phyloP scores from a whole-genome alignment of 345 rosid species.

The Brassica cretica region DNA sequence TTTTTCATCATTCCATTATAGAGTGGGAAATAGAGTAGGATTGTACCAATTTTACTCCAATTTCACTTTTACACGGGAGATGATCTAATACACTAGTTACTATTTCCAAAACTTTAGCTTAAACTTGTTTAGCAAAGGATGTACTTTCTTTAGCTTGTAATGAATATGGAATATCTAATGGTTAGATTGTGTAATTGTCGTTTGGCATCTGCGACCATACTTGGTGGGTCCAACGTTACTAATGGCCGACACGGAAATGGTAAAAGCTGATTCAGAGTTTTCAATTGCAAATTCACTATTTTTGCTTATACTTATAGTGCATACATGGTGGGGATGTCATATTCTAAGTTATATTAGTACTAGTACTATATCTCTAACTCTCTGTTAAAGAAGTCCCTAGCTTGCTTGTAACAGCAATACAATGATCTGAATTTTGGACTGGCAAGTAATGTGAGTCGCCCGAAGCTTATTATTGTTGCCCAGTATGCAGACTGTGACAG shows the following conservation, averaged over 20 bases:
- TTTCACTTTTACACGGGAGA: too few species aligned
- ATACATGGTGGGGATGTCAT: not conserved
- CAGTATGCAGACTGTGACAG: too few species aligned
- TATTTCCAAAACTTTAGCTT: not conserved
- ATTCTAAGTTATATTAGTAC: not conserved
- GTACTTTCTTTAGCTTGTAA: not conserved
- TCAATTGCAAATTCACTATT: not conserved
- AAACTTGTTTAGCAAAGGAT: not conserved
- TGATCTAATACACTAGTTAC: not conserved
- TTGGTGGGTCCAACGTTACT: constrained; percentile 21
- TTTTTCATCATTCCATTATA: too few species aligned
- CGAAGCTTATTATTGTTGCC: too few species aligned
- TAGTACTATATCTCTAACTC: not conserved
- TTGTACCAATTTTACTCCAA: too few species aligned
- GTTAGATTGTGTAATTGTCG: constrained; percentile 1
- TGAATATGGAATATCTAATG: not conserved
- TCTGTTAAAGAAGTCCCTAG: not conserved
- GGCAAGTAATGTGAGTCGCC: not conserved
- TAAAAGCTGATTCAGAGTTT: constrained; percentile 16
- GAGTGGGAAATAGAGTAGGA: too few species aligned
- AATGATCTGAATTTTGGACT: too few species aligned
- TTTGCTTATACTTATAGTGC: not conserved
- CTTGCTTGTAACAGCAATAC: not conserved
- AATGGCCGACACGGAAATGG: constrained; percentile 35
- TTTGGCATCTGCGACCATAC: not conserved